Conservation (phyloP, 805 yeast genomes). For the Pichia californica region DNA sequence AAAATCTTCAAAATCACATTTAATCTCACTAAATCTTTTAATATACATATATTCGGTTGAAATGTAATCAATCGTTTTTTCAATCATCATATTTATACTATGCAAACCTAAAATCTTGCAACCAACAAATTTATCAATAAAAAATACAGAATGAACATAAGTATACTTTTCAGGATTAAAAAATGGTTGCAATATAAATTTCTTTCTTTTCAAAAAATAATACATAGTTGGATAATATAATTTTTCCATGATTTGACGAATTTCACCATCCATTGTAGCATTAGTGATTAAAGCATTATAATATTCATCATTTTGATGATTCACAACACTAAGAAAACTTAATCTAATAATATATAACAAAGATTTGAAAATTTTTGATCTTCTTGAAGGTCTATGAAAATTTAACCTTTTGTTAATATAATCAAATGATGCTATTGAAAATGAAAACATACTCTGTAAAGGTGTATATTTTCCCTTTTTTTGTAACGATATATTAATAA, state of each 20-base stretch:
- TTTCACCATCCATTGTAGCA: conserved; percentile 5
- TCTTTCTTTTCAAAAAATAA: conserved; percentile 3
- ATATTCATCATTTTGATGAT: neutral
- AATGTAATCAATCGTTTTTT: neutral
- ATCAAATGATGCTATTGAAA: conserved; percentile 1
- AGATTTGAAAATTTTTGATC: conserved; percentile 2
- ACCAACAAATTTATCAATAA: conserved; percentile 5
- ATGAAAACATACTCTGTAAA: conserved; percentile 2
- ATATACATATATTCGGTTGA: neutral
- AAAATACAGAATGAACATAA: conserved; percentile 7
- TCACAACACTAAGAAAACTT: conserved; percentile 1
- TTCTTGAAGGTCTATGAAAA: conserved; percentile 2
- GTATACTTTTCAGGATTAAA: conserved; percentile 6
- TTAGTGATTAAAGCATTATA: neutral
- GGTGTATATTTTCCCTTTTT: neutral
- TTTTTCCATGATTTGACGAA: conserved; percentile 4
- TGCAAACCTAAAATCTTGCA: conserved; percentile 6
- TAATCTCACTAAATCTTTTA: neutral
- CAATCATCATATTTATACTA: conserved; percentile 5
- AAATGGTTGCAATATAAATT: conserved; percentile 2
- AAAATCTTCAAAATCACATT: neutral
- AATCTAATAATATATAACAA: conserved; percentile 6
- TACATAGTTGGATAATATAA: conserved; percentile 8
- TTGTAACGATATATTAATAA: conserved; percentile 2
- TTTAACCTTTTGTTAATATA: neutral